phyloP scores from a whole-genome alignment of 805 yeast species.

The Myxozyma neglecta region DNA sequence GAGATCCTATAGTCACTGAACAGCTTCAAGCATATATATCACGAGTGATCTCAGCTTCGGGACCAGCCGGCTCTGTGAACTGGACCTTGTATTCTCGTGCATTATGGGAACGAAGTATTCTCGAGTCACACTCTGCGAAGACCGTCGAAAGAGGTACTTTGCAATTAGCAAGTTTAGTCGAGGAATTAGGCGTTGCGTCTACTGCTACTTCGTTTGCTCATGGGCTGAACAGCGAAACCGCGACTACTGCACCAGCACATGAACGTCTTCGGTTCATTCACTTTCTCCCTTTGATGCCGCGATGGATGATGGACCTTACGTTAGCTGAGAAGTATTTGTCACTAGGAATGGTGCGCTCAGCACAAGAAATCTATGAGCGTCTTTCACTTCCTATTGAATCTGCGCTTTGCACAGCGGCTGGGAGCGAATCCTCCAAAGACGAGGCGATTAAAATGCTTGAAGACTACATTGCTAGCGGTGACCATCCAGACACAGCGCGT shows the following conservation, averaged over 20 bases:
- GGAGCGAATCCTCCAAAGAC: constrained; percentile 48
- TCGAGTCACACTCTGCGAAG: constrained; percentile 76
- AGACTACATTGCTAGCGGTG: constrained; percentile 46
- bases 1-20: constrained; percentile 71
- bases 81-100: constrained; percentile 81
- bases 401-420: constrained; percentile 87
- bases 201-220: constrained; percentile 38
- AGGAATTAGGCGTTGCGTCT: constrained; percentile 69
- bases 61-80: constrained; percentile 45
- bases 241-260: constrained; percentile 43
- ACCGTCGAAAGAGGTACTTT: constrained; percentile 92
- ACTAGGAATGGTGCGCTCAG: constrained; percentile 79
- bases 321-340: constrained; percentile 86
- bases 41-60: constrained; percentile 52
- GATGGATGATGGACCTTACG: constrained; percentile 78
- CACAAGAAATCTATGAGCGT: constrained; percentile 84
- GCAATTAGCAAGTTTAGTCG: constrained; percentile 89
- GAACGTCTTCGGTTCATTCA: constrained; percentile 70
- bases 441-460: constrained; percentile 63
- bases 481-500: constrained; percentile 61
- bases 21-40: constrained; percentile 75
- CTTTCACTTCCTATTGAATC: constrained; percentile 74
- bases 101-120: constrained; percentile 82
- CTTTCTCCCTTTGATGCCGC: constrained; percentile 73
- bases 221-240: constrained; percentile 26